Conservation (phyloP, 2,329 filamentous ascomycete species). For the Helotiales sp. region DNA sequence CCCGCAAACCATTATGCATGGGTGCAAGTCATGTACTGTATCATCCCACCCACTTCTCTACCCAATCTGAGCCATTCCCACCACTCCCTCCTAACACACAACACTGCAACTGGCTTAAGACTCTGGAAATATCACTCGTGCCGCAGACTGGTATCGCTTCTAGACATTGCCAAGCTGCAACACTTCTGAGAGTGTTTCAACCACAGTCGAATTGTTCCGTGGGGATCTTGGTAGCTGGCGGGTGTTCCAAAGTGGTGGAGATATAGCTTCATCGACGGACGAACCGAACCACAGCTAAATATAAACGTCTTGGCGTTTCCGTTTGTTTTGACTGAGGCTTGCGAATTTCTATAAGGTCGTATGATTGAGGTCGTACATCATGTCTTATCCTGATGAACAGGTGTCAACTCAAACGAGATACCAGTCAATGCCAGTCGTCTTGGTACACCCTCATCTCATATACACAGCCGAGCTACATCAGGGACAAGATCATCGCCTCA, state of each 20-base stretch:
- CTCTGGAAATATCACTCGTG: not conserved
- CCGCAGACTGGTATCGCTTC: not conserved
- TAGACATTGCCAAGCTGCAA: constrained; percentile 1
- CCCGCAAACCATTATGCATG: not conserved
- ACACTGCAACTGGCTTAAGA: constrained; percentile 3
- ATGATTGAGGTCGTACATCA: not conserved
- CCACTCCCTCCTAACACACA: not conserved
- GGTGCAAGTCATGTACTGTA: no score
- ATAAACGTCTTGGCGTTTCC: constrained; percentile 2
- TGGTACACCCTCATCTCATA: not conserved
- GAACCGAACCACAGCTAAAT: not conserved
- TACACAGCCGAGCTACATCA: not conserved
- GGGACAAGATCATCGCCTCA: not conserved
- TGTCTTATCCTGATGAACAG: not conserved
- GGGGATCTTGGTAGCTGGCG: not conserved
- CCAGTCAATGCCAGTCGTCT: not conserved
- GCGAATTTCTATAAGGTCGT: not conserved
- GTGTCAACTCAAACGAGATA: not conserved
- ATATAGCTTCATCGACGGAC: not conserved
- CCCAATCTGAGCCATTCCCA: not conserved
- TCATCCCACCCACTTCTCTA: not conserved
- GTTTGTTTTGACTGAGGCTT: not conserved
- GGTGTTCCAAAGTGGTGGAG: not conserved
- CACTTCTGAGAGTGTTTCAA: constrained; percentile 3
- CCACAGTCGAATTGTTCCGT: not conserved